Percentiles rank a stretch among this genome's conserved stretches.
Conservation (phyloP, 257 asterid species). For the Primulina tabacum region DNA sequence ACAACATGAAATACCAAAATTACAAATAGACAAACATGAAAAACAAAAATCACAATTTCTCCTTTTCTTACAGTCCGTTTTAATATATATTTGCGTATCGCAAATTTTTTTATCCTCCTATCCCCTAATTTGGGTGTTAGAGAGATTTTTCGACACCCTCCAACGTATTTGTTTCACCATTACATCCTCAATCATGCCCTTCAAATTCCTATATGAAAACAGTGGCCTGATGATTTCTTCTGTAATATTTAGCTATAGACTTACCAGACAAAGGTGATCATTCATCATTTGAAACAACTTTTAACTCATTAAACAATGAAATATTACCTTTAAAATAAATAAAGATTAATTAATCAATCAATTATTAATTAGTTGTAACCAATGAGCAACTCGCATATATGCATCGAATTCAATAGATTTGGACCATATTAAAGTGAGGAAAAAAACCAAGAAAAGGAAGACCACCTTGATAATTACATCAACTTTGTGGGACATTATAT, state of each 20-base stretch:
- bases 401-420: too few species aligned
- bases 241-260: constrained; percentile 21
- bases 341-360: constrained; percentile 24
- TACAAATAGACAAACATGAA: too few species aligned
- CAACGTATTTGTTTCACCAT: too few species aligned
- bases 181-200: too few species aligned
- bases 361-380: neutral
- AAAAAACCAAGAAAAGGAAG: too few species aligned
- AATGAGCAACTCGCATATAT: neutral
- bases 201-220: neutral
- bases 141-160: too few species aligned
- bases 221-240: constrained; percentile 28
- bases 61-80: too few species aligned
- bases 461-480: neutral
- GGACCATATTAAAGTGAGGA: neutral
- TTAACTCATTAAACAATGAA: constrained; percentile 30
- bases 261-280: constrained; percentile 31
- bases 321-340: constrained; percentile 29
- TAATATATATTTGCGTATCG: too few species aligned
- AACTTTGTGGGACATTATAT: neutral
- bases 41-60: too few species aligned
- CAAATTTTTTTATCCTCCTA: too few species aligned
- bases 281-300: constrained; percentile 34
- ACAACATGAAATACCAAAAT: too few species aligned
- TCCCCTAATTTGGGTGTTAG: too few species aligned